A percentile compares a stretch with the other conserved stretches of the same genome.
These are phyloP conservation scores for Lunularia cruciata DNA, from an alignment of 225 moss, liverwort and hornwort species.

Conservation along the genomic window DNA sequence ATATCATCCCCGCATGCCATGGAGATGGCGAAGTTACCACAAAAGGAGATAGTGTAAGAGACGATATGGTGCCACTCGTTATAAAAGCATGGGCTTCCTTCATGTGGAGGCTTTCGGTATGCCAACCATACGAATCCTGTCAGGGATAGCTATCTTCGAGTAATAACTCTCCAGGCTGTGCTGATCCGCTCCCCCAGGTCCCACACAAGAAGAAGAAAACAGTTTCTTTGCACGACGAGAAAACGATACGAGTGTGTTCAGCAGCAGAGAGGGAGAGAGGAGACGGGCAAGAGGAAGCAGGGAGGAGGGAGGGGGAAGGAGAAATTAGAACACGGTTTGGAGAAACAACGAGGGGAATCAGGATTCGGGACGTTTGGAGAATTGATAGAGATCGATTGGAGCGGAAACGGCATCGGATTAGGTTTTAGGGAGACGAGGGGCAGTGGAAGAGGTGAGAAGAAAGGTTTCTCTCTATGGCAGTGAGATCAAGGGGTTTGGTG, in stretches of 20 bases:
- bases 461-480: slow-evolving; percentile 31
- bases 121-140: too few species aligned
- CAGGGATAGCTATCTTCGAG: too few species aligned
- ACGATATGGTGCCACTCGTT: too few species aligned
- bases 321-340: not conserved
- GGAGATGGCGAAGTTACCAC: too few species aligned
- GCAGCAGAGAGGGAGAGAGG: too few species aligned
- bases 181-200: too few species aligned
- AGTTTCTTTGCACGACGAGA: not conserved
- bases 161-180: too few species aligned
- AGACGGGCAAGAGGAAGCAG: not conserved
- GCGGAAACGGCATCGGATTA: not conserved
- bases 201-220: not conserved
- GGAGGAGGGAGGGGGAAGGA: not conserved
- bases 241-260: too few species aligned
- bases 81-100: too few species aligned
- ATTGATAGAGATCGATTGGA: not conserved
- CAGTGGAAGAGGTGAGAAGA: not conserved
- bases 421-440: not conserved
- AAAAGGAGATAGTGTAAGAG: too few species aligned
- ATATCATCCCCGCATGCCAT: too few species aligned
- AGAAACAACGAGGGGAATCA: not conserved
- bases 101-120: too few species aligned
- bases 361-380: not conserved
- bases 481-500: slow-evolving; percentile 26